Conservation (phyloP, 805 yeast species). For the Candida vaughaniae region DNA sequence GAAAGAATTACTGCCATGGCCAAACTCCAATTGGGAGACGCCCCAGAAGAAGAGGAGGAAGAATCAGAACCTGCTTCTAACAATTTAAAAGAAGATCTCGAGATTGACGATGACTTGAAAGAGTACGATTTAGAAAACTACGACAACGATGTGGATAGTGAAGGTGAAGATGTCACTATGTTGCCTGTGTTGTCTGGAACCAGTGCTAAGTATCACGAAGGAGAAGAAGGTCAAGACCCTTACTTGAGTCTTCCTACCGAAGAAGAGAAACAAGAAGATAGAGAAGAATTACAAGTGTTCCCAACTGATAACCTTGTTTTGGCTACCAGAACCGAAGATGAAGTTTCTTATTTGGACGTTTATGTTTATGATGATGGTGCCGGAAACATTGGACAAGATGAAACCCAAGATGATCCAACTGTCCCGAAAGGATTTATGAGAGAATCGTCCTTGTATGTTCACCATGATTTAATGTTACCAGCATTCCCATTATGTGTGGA, state of each 20-base stretch:
- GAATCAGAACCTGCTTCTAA: slow-evolving; percentile 14
- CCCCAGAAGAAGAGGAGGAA: slow-evolving; percentile 54
- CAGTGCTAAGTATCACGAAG: slow-evolving; percentile 56
- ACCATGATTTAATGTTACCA: slow-evolving; percentile 95
- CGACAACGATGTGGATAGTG: slow-evolving; percentile 61
- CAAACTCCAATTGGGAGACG: slow-evolving; percentile 75
- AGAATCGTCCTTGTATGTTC: slow-evolving; percentile 81
- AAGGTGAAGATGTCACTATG: slow-evolving; percentile 63
- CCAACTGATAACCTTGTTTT: slow-evolving; percentile 88
- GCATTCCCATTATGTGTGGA: slow-evolving; percentile 96
- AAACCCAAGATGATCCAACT: slow-evolving; percentile 72
- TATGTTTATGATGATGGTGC: slow-evolving; percentile 94
- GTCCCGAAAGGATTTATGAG: slow-evolving; percentile 71
- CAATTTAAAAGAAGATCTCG: slow-evolving; percentile 50
- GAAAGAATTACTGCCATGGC: slow-evolving; percentile 86
- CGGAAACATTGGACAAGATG: slow-evolving; percentile 72
- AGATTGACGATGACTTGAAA: slow-evolving; percentile 79
- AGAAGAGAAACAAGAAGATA: slow-evolving; percentile 70
- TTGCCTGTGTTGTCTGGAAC: slow-evolving; percentile 67
- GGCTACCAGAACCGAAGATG: slow-evolving; percentile 95
- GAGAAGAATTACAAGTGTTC: slow-evolving; percentile 78
- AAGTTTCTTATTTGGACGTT: slow-evolving; percentile 85
- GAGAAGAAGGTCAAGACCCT: slow-evolving; percentile 52
- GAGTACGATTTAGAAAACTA: slow-evolving; percentile 86
- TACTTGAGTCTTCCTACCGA: slow-evolving; percentile 63